These are phyloP conservation scores for Candida alai DNA, from an alignment of 805 yeast genomes.

Conservation along the genomic window DNA sequence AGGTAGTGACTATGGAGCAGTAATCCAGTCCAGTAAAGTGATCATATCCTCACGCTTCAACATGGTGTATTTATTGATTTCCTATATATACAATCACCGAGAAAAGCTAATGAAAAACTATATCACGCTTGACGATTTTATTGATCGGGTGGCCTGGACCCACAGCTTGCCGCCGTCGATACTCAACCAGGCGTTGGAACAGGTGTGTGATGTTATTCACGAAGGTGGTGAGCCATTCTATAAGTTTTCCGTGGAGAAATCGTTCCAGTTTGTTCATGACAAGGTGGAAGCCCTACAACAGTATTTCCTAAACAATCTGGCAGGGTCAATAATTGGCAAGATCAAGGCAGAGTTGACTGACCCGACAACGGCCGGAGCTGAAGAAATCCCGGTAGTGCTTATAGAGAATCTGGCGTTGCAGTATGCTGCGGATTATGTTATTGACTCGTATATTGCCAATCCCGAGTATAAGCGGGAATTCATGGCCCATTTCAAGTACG, in stretches of 20 bases:
- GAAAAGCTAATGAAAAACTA: slow-evolving; percentile 26
- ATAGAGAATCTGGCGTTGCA: slow-evolving; percentile 24
- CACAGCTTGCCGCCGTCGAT: slow-evolving; percentile 20
- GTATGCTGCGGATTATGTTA: slow-evolving; percentile 45
- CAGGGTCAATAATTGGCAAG: slow-evolving; percentile 14
- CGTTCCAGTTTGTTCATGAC: slow-evolving; percentile 31
- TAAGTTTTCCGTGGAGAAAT: slow-evolving; percentile 39
- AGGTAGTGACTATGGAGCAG: slow-evolving; percentile 23
- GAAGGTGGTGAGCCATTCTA: slow-evolving; percentile 34
- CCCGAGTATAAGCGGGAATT: slow-evolving; percentile 22
- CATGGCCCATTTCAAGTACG: slow-evolving; percentile 11
- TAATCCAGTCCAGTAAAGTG: slow-evolving; percentile 39
- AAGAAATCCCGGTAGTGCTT: slow-evolving; percentile 5
- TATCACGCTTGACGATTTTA: slow-evolving; percentile 42
- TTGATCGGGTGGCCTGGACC: slow-evolving; percentile 31
- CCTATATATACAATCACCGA: slow-evolving; percentile 25
- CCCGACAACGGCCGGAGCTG: slow-evolving; percentile 17
- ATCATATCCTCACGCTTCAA: slow-evolving; percentile 41
- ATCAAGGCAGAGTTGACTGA: slow-evolving; percentile 19
- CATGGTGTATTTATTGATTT: slow-evolving; percentile 35
- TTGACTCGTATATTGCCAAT: slow-evolving; percentile 37
- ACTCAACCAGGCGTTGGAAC: slow-evolving; percentile 20
- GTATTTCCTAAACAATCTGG: slow-evolving; percentile 9
- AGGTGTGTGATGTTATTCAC: slow-evolving; percentile 26
- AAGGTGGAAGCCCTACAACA: slow-evolving; percentile 32